Percentiles rank a stretch among this genome's conserved stretches.
These are phyloP conservation scores for Oryza nivara DNA, from an alignment of 176 grass and related monocot species.

Conservation along the genomic window DNA sequence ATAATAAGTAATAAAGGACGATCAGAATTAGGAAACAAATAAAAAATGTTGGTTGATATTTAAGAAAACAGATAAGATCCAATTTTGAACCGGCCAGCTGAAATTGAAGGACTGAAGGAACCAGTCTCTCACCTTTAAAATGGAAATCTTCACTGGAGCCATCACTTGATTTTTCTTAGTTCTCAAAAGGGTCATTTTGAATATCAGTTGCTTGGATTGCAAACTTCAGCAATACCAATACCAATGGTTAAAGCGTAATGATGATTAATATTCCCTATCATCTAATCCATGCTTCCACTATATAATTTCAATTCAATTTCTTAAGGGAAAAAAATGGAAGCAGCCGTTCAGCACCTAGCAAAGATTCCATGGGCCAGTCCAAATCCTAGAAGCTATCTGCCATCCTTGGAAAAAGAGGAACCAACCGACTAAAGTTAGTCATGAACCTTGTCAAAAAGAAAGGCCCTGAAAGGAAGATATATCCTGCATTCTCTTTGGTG, in stretches of 20 bases:
- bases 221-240: conserved; percentile 33
- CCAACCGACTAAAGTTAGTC: conserved; percentile 25
- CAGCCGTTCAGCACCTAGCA: conserved; percentile 18
- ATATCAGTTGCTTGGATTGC: conserved; percentile 42
- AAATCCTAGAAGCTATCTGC: conserved; percentile 42
- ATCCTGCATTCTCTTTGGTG: conserved; percentile 12
- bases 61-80: conserved; percentile 8
- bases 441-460: conserved; percentile 24
- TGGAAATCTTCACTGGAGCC: conserved; percentile 23
- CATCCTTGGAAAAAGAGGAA: conserved; percentile 40
- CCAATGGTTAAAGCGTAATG: conserved; percentile 30
- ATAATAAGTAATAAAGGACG: conserved; percentile 15
- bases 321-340: conserved; percentile 8
- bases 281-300: conserved; percentile 17
- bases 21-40: neutral
- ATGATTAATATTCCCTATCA: conserved; percentile 25
- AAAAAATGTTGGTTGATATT: neutral
- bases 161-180: conserved; percentile 18
- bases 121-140: conserved; percentile 3
- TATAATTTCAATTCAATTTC: conserved; percentile 27
- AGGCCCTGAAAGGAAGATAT: conserved; percentile 24
- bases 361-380: conserved; percentile 50
- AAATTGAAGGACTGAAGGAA: conserved; percentile 16
- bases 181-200: neutral
- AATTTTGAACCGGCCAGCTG: neutral